Evolutionary conservation across 2,329 filamentous ascomycete species (phyloP), one percentile per base, ranked within the genome.

Genomic region (Pseudocercospora cruenta): DNA sequence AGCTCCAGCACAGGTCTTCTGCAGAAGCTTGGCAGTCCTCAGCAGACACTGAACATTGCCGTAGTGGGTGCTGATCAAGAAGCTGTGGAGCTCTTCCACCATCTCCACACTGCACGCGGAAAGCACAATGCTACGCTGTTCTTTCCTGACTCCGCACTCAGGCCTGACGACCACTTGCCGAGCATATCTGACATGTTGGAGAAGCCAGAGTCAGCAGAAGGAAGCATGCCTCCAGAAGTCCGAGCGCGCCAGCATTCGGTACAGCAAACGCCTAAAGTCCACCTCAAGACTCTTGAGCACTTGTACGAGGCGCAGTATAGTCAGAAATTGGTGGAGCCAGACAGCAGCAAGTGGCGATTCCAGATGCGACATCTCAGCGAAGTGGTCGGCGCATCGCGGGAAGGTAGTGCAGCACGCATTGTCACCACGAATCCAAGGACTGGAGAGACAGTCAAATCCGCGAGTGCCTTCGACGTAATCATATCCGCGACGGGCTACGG

Each of bases 11-110:
- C 58, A 21, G 55, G 60, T 33, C 58, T 73, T 24, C 31, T 73
- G 31, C 57, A 70, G 58, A 72, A 60, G 28, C 24, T 71, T 21
- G 58, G 53, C 22, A 60, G 60, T 31, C 51, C 67, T 14, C 53
- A 64, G 51, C 58, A 64, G 54, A 55, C 66, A 14, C 47, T 70
- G 10, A 69, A 69, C 54, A 70, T 74, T 3, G 72, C 72, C 6
- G 66, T 74, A 8, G 61, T 74, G 24, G 72, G 72, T n/a, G 64
- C 67, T 4, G 65, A 70, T 33, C 71, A 73, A 57, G 69, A 72
- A 64, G 70, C 72, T 2, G 71, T 67, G 0, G 71, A 73, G 45
- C 58, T 73, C 9, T 73, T 73, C 39, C 64, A 72, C 53, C 67
- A 73, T 24, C 28, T 74, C 16, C 67, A 70, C 54, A 63, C 62